Base-by-base conservation (phyloP, 2,329 filamentous ascomycete species). In the Helicocarpus griseus region DNA sequence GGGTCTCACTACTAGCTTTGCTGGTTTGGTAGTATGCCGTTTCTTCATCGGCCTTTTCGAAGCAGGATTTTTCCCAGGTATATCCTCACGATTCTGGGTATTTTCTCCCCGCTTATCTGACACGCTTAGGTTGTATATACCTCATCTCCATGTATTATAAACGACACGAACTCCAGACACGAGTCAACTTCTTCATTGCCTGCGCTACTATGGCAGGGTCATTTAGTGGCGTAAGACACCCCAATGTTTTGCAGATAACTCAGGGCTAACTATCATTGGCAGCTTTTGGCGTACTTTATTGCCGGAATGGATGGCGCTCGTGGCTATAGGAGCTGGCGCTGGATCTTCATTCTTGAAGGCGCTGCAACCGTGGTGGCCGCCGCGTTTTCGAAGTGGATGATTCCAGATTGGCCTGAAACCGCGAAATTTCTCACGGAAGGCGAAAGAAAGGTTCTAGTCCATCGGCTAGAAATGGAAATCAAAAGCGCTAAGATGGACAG, bases 261-360 rank as follows among this genome's bases (percentile, higher is more conserved):
- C 17, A 6, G 8, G 19, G 19, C 43, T 46, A 7, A 46, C 2
- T 48, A 31, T 1, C 13, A 14, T 29, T 29, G 5, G n/a, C 28
- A 65, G 63, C 61, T 72, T 26, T 63, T 74, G n/a, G 71, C 71
- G 0, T 72, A 69, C 50, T 70, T 63, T 1, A 68, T 73, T 51
- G 61, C 63, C 21, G 58, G 68, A 38, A 66, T 75, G 61, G 63
- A 72, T 31, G 72, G 72, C 0, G 55, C 64, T 14, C 64, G 61
- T 9, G 71, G 71, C 7, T 69, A 69, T 49, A 58, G 54, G 39
- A 61, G 67, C 14, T 73, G 72, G 71, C 65, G 69, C 19, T 75
- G 73, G 73, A 71, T 77, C 33, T 76, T 77, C 58, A 72, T 76
- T 40, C 60, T 71, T 4, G 75, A 79, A 59, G 76, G 75, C 3